Evolutionary conservation across 768 basidiomycete genomes (phyloP), one percentile per base, ranked within the genome.

Genomic region (Trametes punicea): DNA sequence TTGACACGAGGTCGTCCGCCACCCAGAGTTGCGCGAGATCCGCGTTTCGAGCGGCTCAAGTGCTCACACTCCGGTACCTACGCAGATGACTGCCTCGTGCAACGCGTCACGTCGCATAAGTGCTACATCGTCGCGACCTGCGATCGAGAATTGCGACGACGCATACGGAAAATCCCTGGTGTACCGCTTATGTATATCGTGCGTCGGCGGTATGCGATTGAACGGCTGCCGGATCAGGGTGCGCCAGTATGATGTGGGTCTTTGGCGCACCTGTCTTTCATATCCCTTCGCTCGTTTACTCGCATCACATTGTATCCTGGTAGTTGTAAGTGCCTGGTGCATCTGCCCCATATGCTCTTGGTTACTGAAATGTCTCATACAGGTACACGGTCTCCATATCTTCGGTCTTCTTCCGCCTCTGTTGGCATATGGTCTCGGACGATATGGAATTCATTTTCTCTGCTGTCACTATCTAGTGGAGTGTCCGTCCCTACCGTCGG

Each of bases 171-270:
- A 71, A 81, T 93, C 34, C 91, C 91, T 30, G 92, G 94, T 56
- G 88, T 97, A 41, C 94, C 95, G 27, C 77, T 99, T 59, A 98
- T 98, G 96, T 98, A 98, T 70, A 97, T 99, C 62, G 92, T 93
- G 61, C 85, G 84, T 69, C 78, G 89, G 68, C 80, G 88, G 67
- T 99, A 98, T 67, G 93, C 95, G 29, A 94, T 98, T 55, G 97
- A 98, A 71, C 78, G 95, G 47, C 73, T 98, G 48, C 97, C 97
- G 38, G 97, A 98, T 71, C 90, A 93, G 71, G 93, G 91, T 30
- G 90, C 89, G 16, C 88, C 90, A n/a, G 60, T 53, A 39, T 69
- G 55, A 62, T 29, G 25, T n/a, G n/a, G n/a, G n/a, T n/a, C n/a
- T n/a, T n/a, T n/a, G n/a, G n/a, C n/a, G 2, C 23, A 26, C 13